phyloP scores from a whole-genome alignment of 2,329 filamentous ascomycete species.

The Cadophora gregata region DNA sequence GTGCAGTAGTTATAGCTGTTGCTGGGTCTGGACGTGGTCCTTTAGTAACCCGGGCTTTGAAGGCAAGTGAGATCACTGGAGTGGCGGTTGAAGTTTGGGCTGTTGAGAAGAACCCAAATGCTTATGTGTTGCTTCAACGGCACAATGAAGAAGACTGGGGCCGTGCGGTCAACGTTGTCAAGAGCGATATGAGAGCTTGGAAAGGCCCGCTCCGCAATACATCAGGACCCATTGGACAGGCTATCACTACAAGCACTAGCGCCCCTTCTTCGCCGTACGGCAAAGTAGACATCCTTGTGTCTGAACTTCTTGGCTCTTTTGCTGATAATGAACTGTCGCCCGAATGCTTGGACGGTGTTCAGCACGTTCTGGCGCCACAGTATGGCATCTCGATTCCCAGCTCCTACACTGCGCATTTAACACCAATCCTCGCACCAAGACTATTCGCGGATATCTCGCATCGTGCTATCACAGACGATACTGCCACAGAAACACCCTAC shows the following conservation, averaged over 20 bases:
- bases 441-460: conserved; percentile 80
- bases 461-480: conserved; percentile 64
- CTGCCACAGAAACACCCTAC: conserved; percentile 89
- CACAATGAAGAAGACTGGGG: conserved; percentile 86
- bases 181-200: conserved; percentile 98
- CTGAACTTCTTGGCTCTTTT: conserved; percentile 93
- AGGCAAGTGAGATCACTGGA: conserved; percentile 76
- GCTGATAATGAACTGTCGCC: conserved; percentile 97
- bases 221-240: conserved; percentile 43
- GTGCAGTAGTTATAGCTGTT: conserved; percentile 83
- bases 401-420: conserved; percentile 91
- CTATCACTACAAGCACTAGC: conserved; percentile 43
- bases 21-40: conserved; percentile 93
- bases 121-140: conserved; percentile 87
- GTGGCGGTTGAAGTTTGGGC: conserved; percentile 88
- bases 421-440: conserved; percentile 88
- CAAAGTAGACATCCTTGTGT: conserved; percentile 90
- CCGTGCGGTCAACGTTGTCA: conserved; percentile 82
- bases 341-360: conserved; percentile 94
- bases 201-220: conserved; percentile 70
- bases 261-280: conserved; percentile 56
- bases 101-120: conserved; percentile 98
- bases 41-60: conserved; percentile 84
- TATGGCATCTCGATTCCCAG: conserved; percentile 93
- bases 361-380: conserved; percentile 78